Conservation (phyloP, 495 filamentous ascomycete genomes). For the Trichoderma virens region DNA sequence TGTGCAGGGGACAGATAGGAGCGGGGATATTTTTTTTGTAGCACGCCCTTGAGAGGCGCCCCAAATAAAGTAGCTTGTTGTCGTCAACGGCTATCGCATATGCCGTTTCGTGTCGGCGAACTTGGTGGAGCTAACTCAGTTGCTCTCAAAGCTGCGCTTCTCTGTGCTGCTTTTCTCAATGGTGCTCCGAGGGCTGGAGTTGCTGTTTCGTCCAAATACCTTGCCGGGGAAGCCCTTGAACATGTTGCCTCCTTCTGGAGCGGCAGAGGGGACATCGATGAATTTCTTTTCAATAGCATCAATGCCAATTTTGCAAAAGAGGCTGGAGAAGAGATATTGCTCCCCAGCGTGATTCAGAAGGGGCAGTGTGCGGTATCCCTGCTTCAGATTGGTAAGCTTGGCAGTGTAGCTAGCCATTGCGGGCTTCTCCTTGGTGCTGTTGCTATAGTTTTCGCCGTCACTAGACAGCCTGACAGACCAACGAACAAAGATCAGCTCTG, state of each 20-base stretch:
- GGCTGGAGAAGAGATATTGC: constrained; percentile 85
- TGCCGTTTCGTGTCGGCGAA: neutral
- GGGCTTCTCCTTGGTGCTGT: constrained; percentile 40
- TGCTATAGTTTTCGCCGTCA: constrained; percentile 56
- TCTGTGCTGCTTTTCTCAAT: constrained; percentile 44
- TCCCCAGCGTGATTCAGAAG: constrained; percentile 83
- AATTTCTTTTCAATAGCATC: constrained; percentile 47
- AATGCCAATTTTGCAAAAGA: constrained; percentile 80
- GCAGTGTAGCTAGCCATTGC: constrained; percentile 82
- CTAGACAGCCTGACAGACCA: constrained; percentile 82
- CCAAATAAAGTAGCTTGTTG: neutral
- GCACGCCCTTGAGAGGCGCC: too few species aligned
- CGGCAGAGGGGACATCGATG: constrained; percentile 32
- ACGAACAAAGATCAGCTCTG: constrained; percentile 85
- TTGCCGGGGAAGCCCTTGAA: constrained; percentile 40
- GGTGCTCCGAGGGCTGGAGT: constrained; percentile 36
- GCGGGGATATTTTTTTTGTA: neutral
- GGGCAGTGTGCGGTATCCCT: constrained; percentile 96
- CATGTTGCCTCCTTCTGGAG: constrained; percentile 34
- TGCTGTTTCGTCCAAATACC: constrained; percentile 34
- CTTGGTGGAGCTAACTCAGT: neutral
- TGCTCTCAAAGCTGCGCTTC: constrained; percentile 12
- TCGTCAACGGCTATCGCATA: too few species aligned
- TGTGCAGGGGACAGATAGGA: neutral
- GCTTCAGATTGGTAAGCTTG: constrained; percentile 79